These are phyloP conservation scores for Coemansia sp. DNA, from an alignment of 192 early-diverging fungal genomes.

Conservation along the genomic window DNA sequence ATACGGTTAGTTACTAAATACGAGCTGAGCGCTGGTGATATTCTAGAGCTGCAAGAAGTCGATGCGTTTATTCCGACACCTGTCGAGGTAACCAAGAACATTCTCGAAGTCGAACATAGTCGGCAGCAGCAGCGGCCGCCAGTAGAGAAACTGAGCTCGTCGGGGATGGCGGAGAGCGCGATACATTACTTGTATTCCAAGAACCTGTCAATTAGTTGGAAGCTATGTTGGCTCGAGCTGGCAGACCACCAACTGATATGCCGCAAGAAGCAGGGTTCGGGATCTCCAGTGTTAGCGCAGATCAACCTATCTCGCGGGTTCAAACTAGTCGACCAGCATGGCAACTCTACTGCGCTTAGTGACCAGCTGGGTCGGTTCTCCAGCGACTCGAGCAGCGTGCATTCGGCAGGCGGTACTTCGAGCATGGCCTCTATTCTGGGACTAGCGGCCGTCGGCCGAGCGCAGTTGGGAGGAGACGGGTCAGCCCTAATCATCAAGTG, in stretches of 20 bases:
- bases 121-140: slow-evolving; percentile 7
- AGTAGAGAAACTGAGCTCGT: not conserved
- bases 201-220: slow-evolving; percentile 41
- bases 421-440: slow-evolving; percentile 1
- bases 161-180: slow-evolving; percentile 40
- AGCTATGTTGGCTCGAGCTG: slow-evolving; percentile 50
- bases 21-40: slow-evolving; percentile 24
- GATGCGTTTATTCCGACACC: slow-evolving; percentile 28
- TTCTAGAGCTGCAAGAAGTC: slow-evolving; percentile 52
- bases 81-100: slow-evolving; percentile 7
- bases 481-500: slow-evolving; percentile 42
- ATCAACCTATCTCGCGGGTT: slow-evolving; percentile 37
- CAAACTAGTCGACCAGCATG: slow-evolving; percentile 36
- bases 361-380: slow-evolving; percentile 15
- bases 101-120: not conserved
- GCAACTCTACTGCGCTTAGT: slow-evolving; percentile 11
- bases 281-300: not conserved
- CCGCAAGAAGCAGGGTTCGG: slow-evolving; percentile 19
- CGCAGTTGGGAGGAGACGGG: slow-evolving; percentile 33
- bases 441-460: slow-evolving; percentile 11
- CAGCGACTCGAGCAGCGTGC: slow-evolving; percentile 16
- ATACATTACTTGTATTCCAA: slow-evolving; percentile 47
- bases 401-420: not conserved
- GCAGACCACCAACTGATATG: slow-evolving; percentile 23
- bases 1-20: slow-evolving; percentile 32